A percentile compares a stretch with the other conserved stretches of the same genome.
Evolutionary conservation across 441 rosid genomes (phyloP).

Genomic region (Adansonia madagascariensis): DNA sequence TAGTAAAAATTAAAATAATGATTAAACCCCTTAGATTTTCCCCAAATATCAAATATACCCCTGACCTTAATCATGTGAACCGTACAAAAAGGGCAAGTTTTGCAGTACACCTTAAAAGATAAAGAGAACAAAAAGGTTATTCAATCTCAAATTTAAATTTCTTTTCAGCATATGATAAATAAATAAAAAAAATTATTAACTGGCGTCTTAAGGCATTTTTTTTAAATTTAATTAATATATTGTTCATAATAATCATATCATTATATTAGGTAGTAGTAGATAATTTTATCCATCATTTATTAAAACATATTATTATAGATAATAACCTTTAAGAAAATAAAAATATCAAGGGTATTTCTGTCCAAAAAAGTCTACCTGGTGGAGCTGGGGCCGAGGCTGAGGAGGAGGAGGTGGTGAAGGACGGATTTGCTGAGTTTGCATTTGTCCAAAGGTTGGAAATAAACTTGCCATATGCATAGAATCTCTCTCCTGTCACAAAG

Average conservation of each 20-base stretch:
- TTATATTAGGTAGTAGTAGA: too few species aligned
- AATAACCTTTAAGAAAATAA: background rate
- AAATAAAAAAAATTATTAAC: background rate
- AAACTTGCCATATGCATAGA: slow-evolving; percentile 56
- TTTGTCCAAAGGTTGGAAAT: slow-evolving; percentile 65
- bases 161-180: background rate
- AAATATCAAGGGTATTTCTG: slow-evolving; percentile 29
- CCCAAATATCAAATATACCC: slow-evolving; percentile 4
- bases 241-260: too few species aligned
- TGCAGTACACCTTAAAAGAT: slow-evolving; percentile 1
- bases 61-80: background rate
- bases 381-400: slow-evolving; percentile 44
- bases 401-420: slow-evolving; percentile 40
- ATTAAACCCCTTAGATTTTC: slow-evolving; percentile 10
- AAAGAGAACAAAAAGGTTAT: background rate
- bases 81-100: slow-evolving; percentile 17
- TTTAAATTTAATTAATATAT: too few species aligned
- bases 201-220: too few species aligned
- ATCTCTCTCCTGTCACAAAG: slow-evolving; percentile 53
- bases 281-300: too few species aligned
- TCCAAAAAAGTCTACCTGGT: slow-evolving; percentile 44
- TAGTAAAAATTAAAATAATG: background rate
- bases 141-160: slow-evolving; percentile 1
- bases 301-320: too few species aligned
- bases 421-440: slow-evolving; percentile 50